Evolutionary conservation across 257 asterid genomes (phyloP).

Genomic region (Gentiana macrophylla): DNA sequence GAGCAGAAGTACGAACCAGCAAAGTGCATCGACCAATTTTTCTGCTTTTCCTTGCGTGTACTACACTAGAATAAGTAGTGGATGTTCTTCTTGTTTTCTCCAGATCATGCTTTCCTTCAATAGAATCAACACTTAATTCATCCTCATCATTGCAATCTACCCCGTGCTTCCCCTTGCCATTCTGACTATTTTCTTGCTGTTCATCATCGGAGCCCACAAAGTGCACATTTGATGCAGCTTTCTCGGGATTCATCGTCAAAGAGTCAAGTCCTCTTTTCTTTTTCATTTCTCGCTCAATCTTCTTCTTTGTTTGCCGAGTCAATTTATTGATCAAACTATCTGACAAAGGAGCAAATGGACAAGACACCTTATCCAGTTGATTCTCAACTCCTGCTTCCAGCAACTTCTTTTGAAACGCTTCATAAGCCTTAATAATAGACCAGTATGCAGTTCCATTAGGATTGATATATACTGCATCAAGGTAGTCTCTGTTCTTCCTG

Average conservation of each 20-base stretch:
- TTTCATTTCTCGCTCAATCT: constrained; percentile 26
- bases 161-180: no score
- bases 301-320: constrained; percentile 87
- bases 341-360: constrained; percentile 62
- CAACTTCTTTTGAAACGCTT: constrained; percentile 70
- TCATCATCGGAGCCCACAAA: constrained; percentile 42
- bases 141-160: no score
- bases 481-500: constrained; percentile 84
- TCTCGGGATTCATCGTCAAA: constrained; percentile 22
- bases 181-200: no score
- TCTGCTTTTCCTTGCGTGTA: constrained; percentile 62
- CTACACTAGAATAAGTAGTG: constrained; percentile 19
- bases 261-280: no score
- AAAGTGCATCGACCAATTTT: constrained; percentile 83
- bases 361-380: constrained; percentile 31
- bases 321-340: constrained; percentile 73
- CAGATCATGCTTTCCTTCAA: constrained; percentile 25
- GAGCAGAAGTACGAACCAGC: constrained; percentile 58
- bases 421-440: constrained; percentile 96
- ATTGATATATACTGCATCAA: constrained; percentile 86
- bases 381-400: constrained; percentile 39
- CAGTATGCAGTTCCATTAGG: constrained; percentile 93
- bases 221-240: constrained; percentile 21
- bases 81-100: constrained; percentile 26
- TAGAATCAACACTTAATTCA: constrained; percentile 24